A percentile compares a stretch with the other conserved stretches of the same genome.
These are phyloP conservation scores for Mycena capillaripes DNA, from an alignment of 768 basidiomycete species.

Conservation along the genomic window DNA sequence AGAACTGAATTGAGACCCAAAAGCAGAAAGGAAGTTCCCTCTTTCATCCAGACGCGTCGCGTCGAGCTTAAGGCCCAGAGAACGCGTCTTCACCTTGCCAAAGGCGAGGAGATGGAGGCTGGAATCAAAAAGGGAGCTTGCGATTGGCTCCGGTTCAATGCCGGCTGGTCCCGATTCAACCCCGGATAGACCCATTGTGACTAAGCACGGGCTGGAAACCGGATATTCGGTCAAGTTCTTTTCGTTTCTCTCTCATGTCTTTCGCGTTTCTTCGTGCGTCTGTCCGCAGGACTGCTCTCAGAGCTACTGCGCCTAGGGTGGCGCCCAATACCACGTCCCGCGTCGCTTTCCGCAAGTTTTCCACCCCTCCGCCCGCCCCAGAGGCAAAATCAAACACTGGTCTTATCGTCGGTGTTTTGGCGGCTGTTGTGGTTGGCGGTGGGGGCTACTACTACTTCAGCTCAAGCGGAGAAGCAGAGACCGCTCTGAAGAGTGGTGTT, in stretches of 20 bases:
- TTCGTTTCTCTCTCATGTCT: constrained; percentile 21
- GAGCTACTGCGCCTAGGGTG: constrained; percentile 46
- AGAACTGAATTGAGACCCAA: constrained; percentile 13
- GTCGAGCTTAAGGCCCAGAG: not conserved
- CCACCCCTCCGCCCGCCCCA: constrained; percentile 64
- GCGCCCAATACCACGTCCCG: constrained; percentile 53
- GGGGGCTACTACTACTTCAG: constrained; percentile 74
- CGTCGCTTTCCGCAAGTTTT: constrained; percentile 65
- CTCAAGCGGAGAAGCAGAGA: constrained; percentile 63
- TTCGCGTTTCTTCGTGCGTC: constrained; percentile 66
- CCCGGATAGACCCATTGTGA: no score
- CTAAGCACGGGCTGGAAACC: no score
- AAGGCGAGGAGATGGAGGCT: not conserved
- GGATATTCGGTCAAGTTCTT: constrained; percentile 5
- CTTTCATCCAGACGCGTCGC: constrained; percentile 1
- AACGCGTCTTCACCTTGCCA: not conserved
- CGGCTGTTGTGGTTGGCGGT: constrained; percentile 69
- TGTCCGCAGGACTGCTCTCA: constrained; percentile 58
- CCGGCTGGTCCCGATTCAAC: no score
- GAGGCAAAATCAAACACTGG: constrained; percentile 67
- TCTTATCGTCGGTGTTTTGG: constrained; percentile 74
- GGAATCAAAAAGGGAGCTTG: not conserved
- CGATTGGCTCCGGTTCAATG: constrained; percentile 20
- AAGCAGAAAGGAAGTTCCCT: constrained; percentile 31
- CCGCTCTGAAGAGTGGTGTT: constrained; percentile 71